Evolutionary conservation across 495 filamentous ascomycete genomes (phyloP).

Genomic region (Daldinia vernicosa): DNA sequence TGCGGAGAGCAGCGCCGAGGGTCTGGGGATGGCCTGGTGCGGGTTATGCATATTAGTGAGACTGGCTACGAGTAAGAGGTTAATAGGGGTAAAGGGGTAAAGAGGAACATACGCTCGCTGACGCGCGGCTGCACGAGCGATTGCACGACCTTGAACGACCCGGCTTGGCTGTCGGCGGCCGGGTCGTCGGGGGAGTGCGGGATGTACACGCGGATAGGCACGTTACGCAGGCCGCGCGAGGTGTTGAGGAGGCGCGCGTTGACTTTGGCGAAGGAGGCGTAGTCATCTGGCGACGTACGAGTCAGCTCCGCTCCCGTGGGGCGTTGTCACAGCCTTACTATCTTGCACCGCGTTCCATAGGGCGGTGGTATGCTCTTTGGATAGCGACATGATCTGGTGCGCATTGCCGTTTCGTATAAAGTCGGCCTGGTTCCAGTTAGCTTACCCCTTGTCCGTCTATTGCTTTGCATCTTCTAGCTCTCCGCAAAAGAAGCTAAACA

Average conservation of each 20-base stretch:
- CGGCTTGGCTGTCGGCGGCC: constrained; percentile 49
- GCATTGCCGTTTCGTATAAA: constrained; percentile 91
- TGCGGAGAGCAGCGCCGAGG: constrained; percentile 80
- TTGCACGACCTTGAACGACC: constrained; percentile 74
- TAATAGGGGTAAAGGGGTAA: neutral
- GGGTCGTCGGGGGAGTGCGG: constrained; percentile 68
- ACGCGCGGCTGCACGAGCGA: constrained; percentile 64
- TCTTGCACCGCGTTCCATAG: constrained; percentile 87
- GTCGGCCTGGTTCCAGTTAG: constrained; percentile 68
- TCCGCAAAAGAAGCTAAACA: neutral
- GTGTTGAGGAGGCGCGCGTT: constrained; percentile 81
- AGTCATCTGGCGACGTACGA: constrained; percentile 68
- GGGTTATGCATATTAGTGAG: no score
- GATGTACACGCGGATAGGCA: constrained; percentile 89
- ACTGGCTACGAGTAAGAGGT: neutral
- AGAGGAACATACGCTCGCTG: constrained; percentile 47
- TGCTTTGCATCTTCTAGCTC: neutral
- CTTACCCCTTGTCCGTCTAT: neutral
- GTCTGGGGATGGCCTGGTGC: constrained; percentile 67
- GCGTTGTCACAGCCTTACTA: constrained; percentile 59
- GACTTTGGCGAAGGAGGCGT: constrained; percentile 74
- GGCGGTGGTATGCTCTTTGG: constrained; percentile 83
- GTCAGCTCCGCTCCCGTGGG: constrained; percentile 1
- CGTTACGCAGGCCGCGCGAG: constrained; percentile 75
- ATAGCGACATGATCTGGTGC: constrained; percentile 90